phyloP scores from a whole-genome alignment of 371 early-diverging fungal species.

The Rhizomucor pusillus region DNA sequence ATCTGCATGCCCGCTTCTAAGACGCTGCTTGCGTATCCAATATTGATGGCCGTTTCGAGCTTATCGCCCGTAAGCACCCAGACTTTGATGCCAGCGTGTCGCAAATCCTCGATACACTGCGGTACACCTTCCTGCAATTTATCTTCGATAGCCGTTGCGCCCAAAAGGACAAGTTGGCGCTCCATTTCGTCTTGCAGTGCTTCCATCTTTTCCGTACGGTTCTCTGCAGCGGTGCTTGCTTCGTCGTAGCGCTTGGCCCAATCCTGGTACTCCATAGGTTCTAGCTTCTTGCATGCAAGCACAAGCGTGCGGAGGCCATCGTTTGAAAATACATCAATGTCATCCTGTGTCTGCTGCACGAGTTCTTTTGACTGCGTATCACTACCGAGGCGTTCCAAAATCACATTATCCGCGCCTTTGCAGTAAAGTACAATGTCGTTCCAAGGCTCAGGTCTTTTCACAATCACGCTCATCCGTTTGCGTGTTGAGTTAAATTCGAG shows the following conservation, averaged over 20 bases:
- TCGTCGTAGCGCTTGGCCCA: slow-evolving; percentile 68
- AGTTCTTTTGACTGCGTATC: slow-evolving; percentile 38
- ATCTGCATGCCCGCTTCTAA: slow-evolving; percentile 72
- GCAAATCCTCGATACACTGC: slow-evolving; percentile 82
- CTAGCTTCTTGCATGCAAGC: slow-evolving; percentile 69
- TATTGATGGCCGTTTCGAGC: slow-evolving; percentile 98
- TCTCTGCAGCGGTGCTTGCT: slow-evolving; percentile 72
- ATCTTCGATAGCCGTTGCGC: slow-evolving; percentile 98
- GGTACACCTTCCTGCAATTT: slow-evolving; percentile 96
- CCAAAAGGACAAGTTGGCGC: slow-evolving; percentile 75
- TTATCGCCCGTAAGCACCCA: slow-evolving; percentile 99
- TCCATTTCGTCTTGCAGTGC: slow-evolving; percentile 78
- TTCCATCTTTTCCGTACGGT: slow-evolving; percentile 75
- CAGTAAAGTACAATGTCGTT: slow-evolving; percentile 82
- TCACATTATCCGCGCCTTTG: slow-evolving; percentile 98
- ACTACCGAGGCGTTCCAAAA: slow-evolving; percentile 66
- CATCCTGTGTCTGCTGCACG: slow-evolving; percentile 53
- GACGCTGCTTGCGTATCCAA: slow-evolving; percentile 88
- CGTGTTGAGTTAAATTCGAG: slow-evolving; percentile 92
- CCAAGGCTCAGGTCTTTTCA: slow-evolving; percentile 72
- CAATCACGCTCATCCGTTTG: slow-evolving; percentile 94
- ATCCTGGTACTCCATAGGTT: slow-evolving; percentile 65
- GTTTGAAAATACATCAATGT: slow-evolving; percentile 76
- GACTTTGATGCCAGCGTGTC: slow-evolving; percentile 92
- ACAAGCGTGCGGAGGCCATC: slow-evolving; percentile 90